Conservation (phyloP, 2,329 filamentous ascomycete species). For the Fusarium sp. region DNA sequence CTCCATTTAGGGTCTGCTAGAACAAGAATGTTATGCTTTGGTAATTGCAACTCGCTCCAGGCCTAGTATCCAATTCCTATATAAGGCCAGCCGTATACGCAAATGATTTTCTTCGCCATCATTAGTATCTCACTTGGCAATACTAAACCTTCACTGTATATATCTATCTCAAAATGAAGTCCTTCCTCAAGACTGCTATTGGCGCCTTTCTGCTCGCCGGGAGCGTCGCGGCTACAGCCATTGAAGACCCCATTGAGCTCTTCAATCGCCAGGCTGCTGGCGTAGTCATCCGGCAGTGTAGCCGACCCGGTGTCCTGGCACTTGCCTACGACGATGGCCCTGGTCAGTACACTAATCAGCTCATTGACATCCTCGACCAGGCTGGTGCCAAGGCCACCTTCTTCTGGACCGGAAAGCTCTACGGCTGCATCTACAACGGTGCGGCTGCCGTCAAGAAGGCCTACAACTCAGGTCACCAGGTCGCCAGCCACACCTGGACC, state of each 20-base stretch:
- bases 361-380: conserved; percentile 64
- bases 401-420: conserved; percentile 65
- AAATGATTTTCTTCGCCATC: not conserved
- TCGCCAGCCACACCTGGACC: conserved; percentile 67
- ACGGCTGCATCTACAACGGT: conserved; percentile 65
- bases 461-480: conserved; percentile 63
- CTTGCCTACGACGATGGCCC: conserved; percentile 69
- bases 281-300: conserved; percentile 60
- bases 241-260: conserved; percentile 53
- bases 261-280: conserved; percentile 57
- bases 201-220: conserved; percentile 40
- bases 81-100: conserved; percentile 13
- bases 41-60: not conserved
- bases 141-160: conserved; percentile 7
- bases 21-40: not conserved
- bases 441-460: conserved; percentile 66
- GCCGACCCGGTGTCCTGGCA: conserved; percentile 59
- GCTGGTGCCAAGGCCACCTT: conserved; percentile 66
- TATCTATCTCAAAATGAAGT: conserved; percentile 18
- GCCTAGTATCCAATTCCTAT: not conserved
- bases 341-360: conserved; percentile 60
- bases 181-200: conserved; percentile 21
- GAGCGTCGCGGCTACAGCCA: conserved; percentile 49
- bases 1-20: not conserved
- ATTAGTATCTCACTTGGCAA: not conserved